A percentile compares a stretch with the other conserved stretches of the same genome.
These are phyloP conservation scores for Venturia nashicola DNA, from an alignment of 2,329 filamentous ascomycete genomes.

Conservation along the genomic window DNA sequence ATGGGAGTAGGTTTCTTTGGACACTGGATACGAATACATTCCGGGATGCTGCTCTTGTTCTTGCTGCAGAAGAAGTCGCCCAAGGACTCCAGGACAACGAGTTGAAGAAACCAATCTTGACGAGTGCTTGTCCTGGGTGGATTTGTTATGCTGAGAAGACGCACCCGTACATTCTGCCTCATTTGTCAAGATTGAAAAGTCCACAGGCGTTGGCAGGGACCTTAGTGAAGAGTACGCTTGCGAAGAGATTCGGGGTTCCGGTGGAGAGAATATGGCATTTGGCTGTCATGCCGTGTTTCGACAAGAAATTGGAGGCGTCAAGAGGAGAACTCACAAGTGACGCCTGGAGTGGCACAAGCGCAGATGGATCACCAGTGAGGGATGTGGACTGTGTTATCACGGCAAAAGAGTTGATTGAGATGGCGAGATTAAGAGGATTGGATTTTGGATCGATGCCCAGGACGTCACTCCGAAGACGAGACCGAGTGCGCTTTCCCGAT, in stretches of 20 bases:
- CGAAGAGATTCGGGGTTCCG: slow-evolving; percentile 55
- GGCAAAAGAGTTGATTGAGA: slow-evolving; percentile 82
- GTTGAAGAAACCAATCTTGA: slow-evolving; percentile 54
- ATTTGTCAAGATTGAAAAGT: slow-evolving; percentile 84
- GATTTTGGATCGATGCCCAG: slow-evolving; percentile 63
- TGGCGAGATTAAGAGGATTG: slow-evolving; percentile 69
- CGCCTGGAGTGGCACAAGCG: slow-evolving; percentile 42
- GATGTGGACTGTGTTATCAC: slow-evolving; percentile 99
- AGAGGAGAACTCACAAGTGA: slow-evolving; percentile 79
- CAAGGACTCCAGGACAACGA: slow-evolving; percentile 23
- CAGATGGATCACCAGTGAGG: slow-evolving; percentile 38
- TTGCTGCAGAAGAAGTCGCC: slow-evolving; percentile 35
- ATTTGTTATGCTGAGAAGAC: slow-evolving; percentile 99
- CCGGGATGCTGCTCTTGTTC: slow-evolving; percentile 69
- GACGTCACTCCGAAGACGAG: slow-evolving; percentile 30
- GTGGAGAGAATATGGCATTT: slow-evolving; percentile 85
- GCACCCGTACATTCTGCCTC: slow-evolving; percentile 82
- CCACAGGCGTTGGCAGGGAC: slow-evolving; percentile 88
- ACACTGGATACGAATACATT: slow-evolving; percentile 81
- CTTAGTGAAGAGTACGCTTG: slow-evolving; percentile 75
- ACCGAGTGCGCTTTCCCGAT: slow-evolving; percentile 56
- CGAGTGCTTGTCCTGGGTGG: slow-evolving; percentile 92
- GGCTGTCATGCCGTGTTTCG: slow-evolving; percentile 96
- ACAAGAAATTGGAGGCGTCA: slow-evolving; percentile 96
- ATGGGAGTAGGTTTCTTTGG: slow-evolving; percentile 73